These are phyloP conservation scores for Silene coronaria DNA, from an alignment of 179 eudicot species.

Conservation along the genomic window DNA sequence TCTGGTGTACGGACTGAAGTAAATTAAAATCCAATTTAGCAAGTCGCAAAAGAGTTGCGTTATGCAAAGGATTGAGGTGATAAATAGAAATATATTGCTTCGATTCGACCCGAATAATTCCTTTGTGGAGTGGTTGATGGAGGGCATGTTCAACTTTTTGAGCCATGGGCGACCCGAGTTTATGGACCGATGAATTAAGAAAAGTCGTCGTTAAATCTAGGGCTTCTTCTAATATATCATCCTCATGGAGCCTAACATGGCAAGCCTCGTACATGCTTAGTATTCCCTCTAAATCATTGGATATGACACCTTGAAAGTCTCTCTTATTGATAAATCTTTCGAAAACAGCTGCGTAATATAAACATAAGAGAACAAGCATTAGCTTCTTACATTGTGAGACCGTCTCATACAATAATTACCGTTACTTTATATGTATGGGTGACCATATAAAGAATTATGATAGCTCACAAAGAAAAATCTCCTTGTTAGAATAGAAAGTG, in stretches of 20 bases:
- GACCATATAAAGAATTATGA: too few species aligned
- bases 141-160: conserved; percentile 23
- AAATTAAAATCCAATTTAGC: conserved; percentile 42
- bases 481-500: too few species aligned
- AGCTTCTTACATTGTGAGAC: too few species aligned
- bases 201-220: not conserved
- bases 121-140: conserved; percentile 24
- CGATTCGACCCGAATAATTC: conserved; percentile 30
- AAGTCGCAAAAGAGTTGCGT: conserved; percentile 21
- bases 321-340: conserved; percentile 21
- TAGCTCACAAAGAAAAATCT: too few species aligned
- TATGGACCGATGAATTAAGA: not conserved
- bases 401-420: too few species aligned
- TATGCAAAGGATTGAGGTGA: conserved; percentile 21
- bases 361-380: too few species aligned
- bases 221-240: conserved; percentile 16
- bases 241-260: conserved; percentile 11
- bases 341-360: conserved; percentile 21
- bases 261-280: conserved; percentile 36
- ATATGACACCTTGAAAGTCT: conserved; percentile 20
- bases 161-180: not conserved
- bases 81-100: conserved; percentile 28
- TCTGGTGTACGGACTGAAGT: conserved; percentile 32
- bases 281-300: conserved; percentile 23
- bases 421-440: too few species aligned